These are phyloP conservation scores for Phycomyces blakesleeanus DNA, from an alignment of 192 early-diverging fungal species.

Conservation along the genomic window DNA sequence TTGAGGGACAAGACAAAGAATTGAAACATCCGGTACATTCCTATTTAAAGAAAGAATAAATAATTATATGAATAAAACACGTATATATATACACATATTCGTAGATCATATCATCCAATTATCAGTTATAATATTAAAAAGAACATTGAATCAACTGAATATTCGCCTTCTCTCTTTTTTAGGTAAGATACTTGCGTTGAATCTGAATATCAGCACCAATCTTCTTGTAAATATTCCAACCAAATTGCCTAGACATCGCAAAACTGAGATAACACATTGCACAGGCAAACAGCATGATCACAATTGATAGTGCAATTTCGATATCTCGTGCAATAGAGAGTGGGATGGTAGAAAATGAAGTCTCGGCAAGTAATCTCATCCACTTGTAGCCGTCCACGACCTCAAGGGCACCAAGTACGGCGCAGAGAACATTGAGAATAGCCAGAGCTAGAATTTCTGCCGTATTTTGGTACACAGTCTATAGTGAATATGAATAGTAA, in stretches of 20 bases:
- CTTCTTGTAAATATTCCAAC: conserved; percentile 65
- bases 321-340: conserved; percentile 27
- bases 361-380: conserved; percentile 14
- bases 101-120: no score
- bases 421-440: conserved; percentile 31
- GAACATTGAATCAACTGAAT: no score
- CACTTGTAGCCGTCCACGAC: conserved; percentile 34
- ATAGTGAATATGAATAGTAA: no score
- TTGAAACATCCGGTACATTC: conserved; percentile 37
- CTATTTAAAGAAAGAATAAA: conserved; percentile 7
- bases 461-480: conserved; percentile 38
- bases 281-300: conserved; percentile 28
- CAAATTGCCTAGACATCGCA: conserved; percentile 34
- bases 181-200: conserved; percentile 35
- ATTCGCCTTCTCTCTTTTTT: conserved; percentile 29
- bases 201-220: conserved; percentile 63
- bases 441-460: conserved; percentile 35
- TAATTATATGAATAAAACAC: background rate
- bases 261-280: conserved; percentile 21
- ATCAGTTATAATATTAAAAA: no score
- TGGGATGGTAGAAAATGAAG: conserved; percentile 1
- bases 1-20: conserved; percentile 38
- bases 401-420: conserved; percentile 32
- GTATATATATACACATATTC: background rate
- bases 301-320: conserved; percentile 29